These are phyloP conservation scores for Amborella trichopoda DNA, from an alignment of 164 flowering plant genomes.

Conservation along the genomic window DNA sequence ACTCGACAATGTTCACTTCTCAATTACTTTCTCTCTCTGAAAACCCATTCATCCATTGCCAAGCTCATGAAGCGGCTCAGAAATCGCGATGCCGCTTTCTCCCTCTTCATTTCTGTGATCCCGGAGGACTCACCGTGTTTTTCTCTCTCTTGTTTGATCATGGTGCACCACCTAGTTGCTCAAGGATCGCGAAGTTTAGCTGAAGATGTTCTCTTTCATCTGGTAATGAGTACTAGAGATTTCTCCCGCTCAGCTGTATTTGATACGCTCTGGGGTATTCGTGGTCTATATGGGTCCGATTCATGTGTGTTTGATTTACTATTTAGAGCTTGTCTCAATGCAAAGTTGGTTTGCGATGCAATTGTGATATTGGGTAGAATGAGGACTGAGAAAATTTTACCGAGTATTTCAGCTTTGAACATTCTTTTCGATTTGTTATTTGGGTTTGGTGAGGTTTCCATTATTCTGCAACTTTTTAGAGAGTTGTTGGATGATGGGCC, in stretches of 20 bases:
- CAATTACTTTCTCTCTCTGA: too few species aligned
- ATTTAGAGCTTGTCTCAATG: conserved; percentile 55
- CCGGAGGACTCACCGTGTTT: too few species aligned
- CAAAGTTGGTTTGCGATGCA: conserved; percentile 31
- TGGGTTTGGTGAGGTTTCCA: conserved; percentile 49
- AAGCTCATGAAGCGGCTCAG: too few species aligned
- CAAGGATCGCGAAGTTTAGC: too few species aligned
- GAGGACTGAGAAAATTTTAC: conserved; percentile 37
- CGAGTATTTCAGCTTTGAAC: conserved; percentile 42
- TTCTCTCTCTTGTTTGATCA: too few species aligned
- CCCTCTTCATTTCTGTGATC: too few species aligned
- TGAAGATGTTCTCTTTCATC: conserved; percentile 56
- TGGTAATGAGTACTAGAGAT: conserved; percentile 34
- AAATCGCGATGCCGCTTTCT: too few species aligned
- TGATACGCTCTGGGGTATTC: conserved; percentile 40
- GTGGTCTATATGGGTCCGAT: conserved; percentile 28
- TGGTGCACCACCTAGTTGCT: too few species aligned
- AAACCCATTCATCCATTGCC: too few species aligned
- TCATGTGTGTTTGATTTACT: conserved; percentile 58
- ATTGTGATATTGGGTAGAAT: conserved; percentile 40
- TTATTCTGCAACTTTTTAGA: conserved; percentile 64
- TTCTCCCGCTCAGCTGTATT: conserved; percentile 29
- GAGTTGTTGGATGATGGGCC: conserved; percentile 68
- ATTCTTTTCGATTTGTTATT: conserved; percentile 42
- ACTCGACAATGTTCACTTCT: too few species aligned